Evolutionary conservation across 2,329 filamentous ascomycete species (phyloP), one percentile per base, ranked within the genome.

Genomic region (Epichloe amarillans): DNA sequence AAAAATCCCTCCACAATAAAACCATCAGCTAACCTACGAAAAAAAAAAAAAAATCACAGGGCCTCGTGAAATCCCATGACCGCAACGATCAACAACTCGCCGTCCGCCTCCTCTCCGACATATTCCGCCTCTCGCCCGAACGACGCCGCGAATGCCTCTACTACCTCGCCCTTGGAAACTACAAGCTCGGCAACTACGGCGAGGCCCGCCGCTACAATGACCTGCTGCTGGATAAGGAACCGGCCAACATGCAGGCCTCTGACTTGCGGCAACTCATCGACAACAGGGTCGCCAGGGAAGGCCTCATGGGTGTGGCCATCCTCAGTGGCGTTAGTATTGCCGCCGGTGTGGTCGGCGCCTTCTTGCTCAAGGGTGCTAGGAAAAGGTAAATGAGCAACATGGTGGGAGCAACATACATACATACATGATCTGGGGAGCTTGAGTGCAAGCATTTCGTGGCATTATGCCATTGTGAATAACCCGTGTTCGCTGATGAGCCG

Each of bases 111-210:
- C 84, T 97, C 53, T 90, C 88, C 60, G 91, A 97, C 60, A 98
- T 98, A 71, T 98, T 97, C 77, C 88, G 91, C 65, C 83, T 84
- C 53, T 86, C 88, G 37, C 89, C 88, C 58, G 93, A 97, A 69
- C 87, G 93, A 60, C 84, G 93, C 64, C 84, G 93, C 63, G 93
- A 98, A 77, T 98, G 93, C 65, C 86, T 98, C 54, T 98, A 96
- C 75, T 98, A 98, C 71, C 83, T 98, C 50, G 93, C 88, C 26
- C 80, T 98, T 35, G 93, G 93, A 56, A 95, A 97, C 75, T 97
- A 91, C 79, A 97, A 97, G 74, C 81, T 98, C 45, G 91, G 90
- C 55, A 97, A 96, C 76, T 98, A 96, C 68, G 89, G 84, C 54
- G 93, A 98, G 66, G 91, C 91, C 53, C 79, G 91, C 62, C 79